phyloP scores from a whole-genome alignment of 1,284 basidiomycete genomes.

The Dichomitus squalens region DNA sequence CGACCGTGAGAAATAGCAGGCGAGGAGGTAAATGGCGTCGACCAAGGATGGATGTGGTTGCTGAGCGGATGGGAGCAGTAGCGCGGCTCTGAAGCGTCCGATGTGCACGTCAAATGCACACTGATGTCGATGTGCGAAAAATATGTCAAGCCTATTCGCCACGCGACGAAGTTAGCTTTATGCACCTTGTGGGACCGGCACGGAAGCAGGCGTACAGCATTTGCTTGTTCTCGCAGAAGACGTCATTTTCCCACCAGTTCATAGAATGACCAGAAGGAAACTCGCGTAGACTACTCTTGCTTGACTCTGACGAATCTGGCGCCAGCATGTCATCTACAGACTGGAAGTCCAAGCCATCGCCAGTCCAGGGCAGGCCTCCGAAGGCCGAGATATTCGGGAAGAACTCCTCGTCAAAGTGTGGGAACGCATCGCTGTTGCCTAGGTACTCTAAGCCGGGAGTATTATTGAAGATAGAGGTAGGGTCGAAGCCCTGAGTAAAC shows the following conservation, averaged over 20 bases:
- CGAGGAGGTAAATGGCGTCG: conserved; percentile 62
- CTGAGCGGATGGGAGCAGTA: conserved; percentile 32
- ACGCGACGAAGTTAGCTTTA: conserved; percentile 4
- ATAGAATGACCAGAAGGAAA: conserved; percentile 10
- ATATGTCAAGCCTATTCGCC: conserved; percentile 50
- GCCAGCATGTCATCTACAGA: conserved; percentile 17
- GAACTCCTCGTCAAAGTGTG: conserved; percentile 6
- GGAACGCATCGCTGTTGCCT: conserved; percentile 7
- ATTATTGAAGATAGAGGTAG: conserved; percentile 14
- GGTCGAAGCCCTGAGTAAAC: conserved; percentile 17
- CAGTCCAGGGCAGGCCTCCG: conserved; percentile 9
- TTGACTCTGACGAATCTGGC: conserved; percentile 15
- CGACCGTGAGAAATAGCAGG: conserved; percentile 53
- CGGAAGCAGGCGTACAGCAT: conserved; percentile 38
- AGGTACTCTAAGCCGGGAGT: conserved; percentile 21
- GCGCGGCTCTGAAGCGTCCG: conserved; percentile 41
- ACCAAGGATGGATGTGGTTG: conserved; percentile 58
- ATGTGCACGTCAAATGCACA: conserved; percentile 58
- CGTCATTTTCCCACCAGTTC: conserved; percentile 31
- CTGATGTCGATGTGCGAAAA: conserved; percentile 58
- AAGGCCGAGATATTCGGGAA: conserved; percentile 5
- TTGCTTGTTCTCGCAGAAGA: conserved; percentile 39
- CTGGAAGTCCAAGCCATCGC: conserved; percentile 9
- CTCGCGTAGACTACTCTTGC: conserved; percentile 16
- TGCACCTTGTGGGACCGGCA: conserved; percentile 17